Conservation (phyloP, 257 asterid species). For the Ocimum tenuiflorum region DNA sequence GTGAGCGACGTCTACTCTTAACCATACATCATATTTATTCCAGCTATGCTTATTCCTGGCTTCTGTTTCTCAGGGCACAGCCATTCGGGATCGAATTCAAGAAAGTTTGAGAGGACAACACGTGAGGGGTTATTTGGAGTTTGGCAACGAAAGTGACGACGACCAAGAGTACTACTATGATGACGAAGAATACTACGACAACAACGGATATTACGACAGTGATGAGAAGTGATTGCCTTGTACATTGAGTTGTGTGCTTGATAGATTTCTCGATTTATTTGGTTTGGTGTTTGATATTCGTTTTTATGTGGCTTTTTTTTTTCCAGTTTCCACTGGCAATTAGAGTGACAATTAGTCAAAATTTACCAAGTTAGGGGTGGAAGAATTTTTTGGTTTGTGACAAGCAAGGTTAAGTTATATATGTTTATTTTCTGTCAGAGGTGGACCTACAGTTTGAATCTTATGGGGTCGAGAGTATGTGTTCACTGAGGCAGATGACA, state of each 20-base stretch:
- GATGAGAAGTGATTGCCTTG: constrained; percentile 37
- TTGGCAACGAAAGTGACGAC: constrained; percentile 31
- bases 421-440: too few species aligned
- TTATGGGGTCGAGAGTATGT: too few species aligned
- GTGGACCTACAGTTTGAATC: too few species aligned
- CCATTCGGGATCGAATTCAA: constrained; percentile 57
- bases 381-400: not conserved
- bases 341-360: constrained; percentile 4
- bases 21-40: not conserved
- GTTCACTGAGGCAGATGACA: too few species aligned
- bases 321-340: not conserved
- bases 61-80: constrained; percentile 44
- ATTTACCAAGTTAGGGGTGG: not conserved
- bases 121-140: constrained; percentile 24
- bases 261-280: not conserved
- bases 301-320: not conserved
- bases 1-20: constrained; percentile 25
- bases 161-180: constrained; percentile 33
- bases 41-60: not conserved
- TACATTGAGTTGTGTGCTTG: constrained; percentile 14
- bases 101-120: constrained; percentile 54
- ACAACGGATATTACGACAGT: constrained; percentile 37
- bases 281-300: constrained; percentile 1
- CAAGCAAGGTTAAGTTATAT: too few species aligned
- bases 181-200: constrained; percentile 36